Evolutionary conservation across 1,284 basidiomycete species (phyloP).

Genomic region (Austroboletus niveus): DNA sequence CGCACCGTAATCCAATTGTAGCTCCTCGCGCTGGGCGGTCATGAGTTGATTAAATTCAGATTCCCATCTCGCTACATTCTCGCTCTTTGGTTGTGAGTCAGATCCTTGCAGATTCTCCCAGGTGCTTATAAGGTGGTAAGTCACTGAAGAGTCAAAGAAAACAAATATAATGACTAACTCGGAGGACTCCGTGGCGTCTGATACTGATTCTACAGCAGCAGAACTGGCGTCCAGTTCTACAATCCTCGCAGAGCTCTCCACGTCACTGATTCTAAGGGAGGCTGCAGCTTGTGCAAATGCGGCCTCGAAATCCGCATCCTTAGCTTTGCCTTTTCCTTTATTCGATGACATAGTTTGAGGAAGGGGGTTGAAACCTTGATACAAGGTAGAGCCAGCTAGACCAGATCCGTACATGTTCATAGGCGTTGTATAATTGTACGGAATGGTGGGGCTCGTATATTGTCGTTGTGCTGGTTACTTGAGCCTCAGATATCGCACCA

Average conservation of each 20-base stretch:
- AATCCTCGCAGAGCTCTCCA: slow-evolving; percentile 46
- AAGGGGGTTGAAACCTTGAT: slow-evolving; percentile 26
- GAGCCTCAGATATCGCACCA: slow-evolving; percentile 10
- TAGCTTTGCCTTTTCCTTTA: slow-evolving; percentile 72
- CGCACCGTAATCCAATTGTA: slow-evolving; percentile 57
- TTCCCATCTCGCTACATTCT: slow-evolving; percentile 85
- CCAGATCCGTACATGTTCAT: slow-evolving; percentile 26
- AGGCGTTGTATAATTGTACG: slow-evolving; percentile 33
- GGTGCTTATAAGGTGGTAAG: slow-evolving; percentile 39
- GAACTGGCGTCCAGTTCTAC: slow-evolving; percentile 52
- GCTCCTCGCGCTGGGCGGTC: slow-evolving; percentile 61
- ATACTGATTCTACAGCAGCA: slow-evolving; percentile 39
- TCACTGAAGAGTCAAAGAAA: not conserved
- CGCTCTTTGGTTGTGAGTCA: slow-evolving; percentile 52
- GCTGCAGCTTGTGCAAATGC: slow-evolving; percentile 65
- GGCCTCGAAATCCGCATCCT: slow-evolving; percentile 75
- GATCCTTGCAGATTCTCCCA: slow-evolving; percentile 62
- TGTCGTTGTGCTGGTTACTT: slow-evolving; percentile 20
- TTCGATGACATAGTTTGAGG: slow-evolving; percentile 23
- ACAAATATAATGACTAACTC: slow-evolving; percentile 36
- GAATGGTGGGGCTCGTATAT: slow-evolving; percentile 5
- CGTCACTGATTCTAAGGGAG: slow-evolving; percentile 43
- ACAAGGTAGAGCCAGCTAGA: slow-evolving; percentile 34
- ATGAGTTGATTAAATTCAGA: slow-evolving; percentile 84
- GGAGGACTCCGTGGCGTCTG: slow-evolving; percentile 41